These are phyloP conservation scores for Metschnikowia matae DNA, from an alignment of 805 yeast genomes.

Conservation along the genomic window DNA sequence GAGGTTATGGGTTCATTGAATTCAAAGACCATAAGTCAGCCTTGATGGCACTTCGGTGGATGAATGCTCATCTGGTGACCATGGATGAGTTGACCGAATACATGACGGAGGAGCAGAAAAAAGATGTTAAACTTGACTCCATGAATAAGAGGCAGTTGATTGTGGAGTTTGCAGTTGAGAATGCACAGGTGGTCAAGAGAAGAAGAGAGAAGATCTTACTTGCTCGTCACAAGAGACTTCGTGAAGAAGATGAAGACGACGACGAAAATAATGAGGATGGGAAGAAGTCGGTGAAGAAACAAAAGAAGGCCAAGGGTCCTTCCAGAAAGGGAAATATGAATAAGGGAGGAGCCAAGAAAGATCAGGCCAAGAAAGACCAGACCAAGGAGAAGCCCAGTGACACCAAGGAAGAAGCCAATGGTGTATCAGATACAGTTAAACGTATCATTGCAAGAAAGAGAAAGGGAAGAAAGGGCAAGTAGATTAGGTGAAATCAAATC, in stretches of 20 bases:
- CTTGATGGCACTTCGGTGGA: conserved; percentile 94
- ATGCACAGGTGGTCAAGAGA: conserved; percentile 89
- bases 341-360: conserved; percentile 28
- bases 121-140: conserved; percentile 50
- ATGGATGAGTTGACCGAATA: conserved; percentile 67
- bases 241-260: conserved; percentile 20
- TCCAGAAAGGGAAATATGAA: conserved; percentile 43
- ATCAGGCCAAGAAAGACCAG: conserved; percentile 18
- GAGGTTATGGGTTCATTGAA: conserved; percentile 96
- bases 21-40: conserved; percentile 89
- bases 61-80: conserved; percentile 86
- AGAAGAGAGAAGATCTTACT: conserved; percentile 64
- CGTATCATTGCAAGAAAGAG: conserved; percentile 66
- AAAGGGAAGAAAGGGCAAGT: conserved; percentile 54
- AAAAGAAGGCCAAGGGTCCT: conserved; percentile 24
- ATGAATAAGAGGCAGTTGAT: conserved; percentile 68
- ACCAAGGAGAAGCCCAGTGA: conserved; percentile 15
- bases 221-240: conserved; percentile 30
- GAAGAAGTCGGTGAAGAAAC: conserved; percentile 19
- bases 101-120: conserved; percentile 63
- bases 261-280: conserved; percentile 5
- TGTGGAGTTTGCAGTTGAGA: conserved; percentile 94
- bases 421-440: conserved; percentile 52
- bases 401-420: conserved; percentile 23
- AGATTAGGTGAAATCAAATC: not conserved